Base-by-base conservation (phyloP, 1,284 basidiomycete species). In the Malassezia arunalokei region DNA sequence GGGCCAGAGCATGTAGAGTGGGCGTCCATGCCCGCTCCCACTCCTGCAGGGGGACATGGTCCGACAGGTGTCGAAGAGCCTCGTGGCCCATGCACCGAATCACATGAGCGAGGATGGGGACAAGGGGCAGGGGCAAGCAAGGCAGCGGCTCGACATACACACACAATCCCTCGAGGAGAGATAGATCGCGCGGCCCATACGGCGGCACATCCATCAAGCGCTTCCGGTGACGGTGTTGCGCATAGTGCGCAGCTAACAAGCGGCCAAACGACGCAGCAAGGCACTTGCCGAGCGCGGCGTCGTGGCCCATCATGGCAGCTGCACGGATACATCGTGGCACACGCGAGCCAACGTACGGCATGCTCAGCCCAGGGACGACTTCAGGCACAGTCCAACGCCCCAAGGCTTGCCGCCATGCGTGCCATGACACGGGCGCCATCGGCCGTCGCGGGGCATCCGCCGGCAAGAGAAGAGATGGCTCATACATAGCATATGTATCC, bases 1-100 rank as follows among this genome's bases (percentile, higher is more conserved):
- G 43, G 11, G 32, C 47, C 4, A 47, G 29, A 3, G 43, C 43
- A 3, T 9, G 43, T 24, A 55, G 20, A 5, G 39, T 41, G 8
- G 53, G 53, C 7, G 27, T 30, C 53, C 53, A 55, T 6, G 43
- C 39, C 5, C 14, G 38, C 28, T 55, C 53, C 53, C 53, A 55
- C 12, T 8, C 28, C 8, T 27, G 9, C 5, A 45, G 14, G 12
- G 17, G 14, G 15, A 7, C n/a, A 20, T 11, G n/a, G 5, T 29
- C 14, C 2, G 29, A 20, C 5, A 50, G 15, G 28, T 32, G 41
- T 5, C 8, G 28, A 1, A 55, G 37, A 0, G 48, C 53, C 11
- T 50, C 47, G 9, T 44, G 44, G 48, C 47, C 43, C 42, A 42
- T 38, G 8, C 42, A 50, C 30, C 48, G 53, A 38, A 55, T 46